Conservation (phyloP, 2,329 filamentous ascomycete genomes). For the Trichoderma hamatum region DNA sequence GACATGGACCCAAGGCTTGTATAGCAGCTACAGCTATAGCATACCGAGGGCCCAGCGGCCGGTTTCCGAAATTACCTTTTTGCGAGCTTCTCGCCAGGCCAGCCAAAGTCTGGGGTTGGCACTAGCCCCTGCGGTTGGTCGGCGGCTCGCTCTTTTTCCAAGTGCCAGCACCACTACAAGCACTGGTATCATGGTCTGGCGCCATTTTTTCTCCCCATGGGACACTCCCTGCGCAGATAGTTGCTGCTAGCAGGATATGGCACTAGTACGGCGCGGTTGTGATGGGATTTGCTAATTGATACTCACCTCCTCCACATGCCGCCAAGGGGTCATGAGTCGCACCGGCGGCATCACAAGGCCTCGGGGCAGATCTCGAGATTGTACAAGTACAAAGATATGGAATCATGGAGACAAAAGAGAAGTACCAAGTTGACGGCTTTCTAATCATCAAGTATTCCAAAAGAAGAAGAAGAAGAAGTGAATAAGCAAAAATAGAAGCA, state of each 20-base stretch:
- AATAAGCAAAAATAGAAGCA: background rate
- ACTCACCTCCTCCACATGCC: constrained; percentile 13
- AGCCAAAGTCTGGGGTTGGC: constrained; percentile 13
- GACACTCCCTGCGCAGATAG: constrained; percentile 2
- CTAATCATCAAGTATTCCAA: background rate
- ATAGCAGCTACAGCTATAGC: too few species aligned
- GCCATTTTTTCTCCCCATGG: constrained; percentile 10
- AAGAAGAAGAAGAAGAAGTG: background rate
- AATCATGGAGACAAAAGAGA: background rate
- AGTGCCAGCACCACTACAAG: background rate
- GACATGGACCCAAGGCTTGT: background rate
- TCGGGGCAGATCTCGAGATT: background rate
- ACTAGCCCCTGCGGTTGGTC: constrained; percentile 20
- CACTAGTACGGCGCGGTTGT: background rate
- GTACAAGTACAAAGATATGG: background rate
- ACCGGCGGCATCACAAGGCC: background rate
- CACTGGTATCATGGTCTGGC: constrained; percentile 3
- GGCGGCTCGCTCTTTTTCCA: background rate
- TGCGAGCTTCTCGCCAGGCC: background rate
- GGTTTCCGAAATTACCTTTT: background rate
- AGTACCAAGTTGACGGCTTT: background rate
- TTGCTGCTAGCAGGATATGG: background rate
- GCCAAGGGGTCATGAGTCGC: background rate
- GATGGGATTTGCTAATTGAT: constrained; percentile 6
- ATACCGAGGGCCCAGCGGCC: background rate